Evolutionary conservation across 129 eudicot species (phyloP).

Genomic region (Escallonia rubra): DNA sequence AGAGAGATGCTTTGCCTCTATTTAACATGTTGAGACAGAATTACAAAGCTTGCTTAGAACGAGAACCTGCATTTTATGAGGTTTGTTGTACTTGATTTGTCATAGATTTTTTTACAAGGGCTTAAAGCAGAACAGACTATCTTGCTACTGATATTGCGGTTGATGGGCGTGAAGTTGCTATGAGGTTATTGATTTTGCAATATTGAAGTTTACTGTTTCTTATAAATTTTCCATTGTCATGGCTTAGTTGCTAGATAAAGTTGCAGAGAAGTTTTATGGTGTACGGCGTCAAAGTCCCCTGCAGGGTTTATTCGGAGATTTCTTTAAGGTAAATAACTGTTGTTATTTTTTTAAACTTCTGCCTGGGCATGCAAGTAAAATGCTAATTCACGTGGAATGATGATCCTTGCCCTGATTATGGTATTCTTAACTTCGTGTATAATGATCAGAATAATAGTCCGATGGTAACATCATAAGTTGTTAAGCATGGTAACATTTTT

Average conservation of each 20-base stretch:
- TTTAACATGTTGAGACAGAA: conserved; percentile 78
- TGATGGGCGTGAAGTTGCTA: not conserved
- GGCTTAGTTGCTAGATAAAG: conserved; percentile 70
- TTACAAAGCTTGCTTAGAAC: conserved; percentile 64
- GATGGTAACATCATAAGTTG: not conserved
- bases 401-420: not conserved
- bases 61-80: conserved; percentile 77
- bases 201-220: not conserved
- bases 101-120: too few relatives aligned
- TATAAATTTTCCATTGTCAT: conserved; percentile 8
- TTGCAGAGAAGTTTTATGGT: conserved; percentile 82
- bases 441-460: not conserved
- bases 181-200: not conserved
- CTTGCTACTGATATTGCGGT: too few relatives aligned
- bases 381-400: not conserved
- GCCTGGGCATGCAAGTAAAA: not conserved
- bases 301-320: conserved; percentile 91
- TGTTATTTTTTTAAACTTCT: not conserved
- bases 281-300: conserved; percentile 74
- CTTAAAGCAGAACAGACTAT: too few relatives aligned
- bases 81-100: conserved; percentile 24
- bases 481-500: not conserved
- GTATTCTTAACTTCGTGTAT: too few relatives aligned
- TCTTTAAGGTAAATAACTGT: conserved; percentile 58
- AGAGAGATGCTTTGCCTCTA: conserved; percentile 94